A percentile compares a stretch with the other conserved stretches of the same genome.
These are phyloP conservation scores for Phyllosticta citribraziliensis DNA, from an alignment of 2,329 filamentous ascomycete species.

Conservation along the genomic window DNA sequence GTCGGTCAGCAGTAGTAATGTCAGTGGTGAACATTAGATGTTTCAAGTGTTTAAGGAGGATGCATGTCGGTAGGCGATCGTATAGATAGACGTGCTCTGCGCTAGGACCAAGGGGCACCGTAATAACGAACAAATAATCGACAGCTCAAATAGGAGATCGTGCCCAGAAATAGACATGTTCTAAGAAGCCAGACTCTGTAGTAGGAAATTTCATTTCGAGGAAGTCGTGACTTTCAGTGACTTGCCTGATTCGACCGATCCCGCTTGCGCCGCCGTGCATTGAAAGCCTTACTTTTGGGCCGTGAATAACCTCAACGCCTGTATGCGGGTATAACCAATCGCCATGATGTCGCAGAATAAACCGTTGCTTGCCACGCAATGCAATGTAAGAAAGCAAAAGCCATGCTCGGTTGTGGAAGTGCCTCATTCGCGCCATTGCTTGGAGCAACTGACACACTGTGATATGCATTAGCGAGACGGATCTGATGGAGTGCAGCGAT, in stretches of 20 bases:
- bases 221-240: not conserved
- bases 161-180: not conserved
- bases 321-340: not conserved
- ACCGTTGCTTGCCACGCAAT: not conserved
- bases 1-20: not conserved
- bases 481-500: not conserved
- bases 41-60: not conserved
- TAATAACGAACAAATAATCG: not conserved
- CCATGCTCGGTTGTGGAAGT: not conserved
- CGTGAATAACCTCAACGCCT: not conserved
- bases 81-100: not conserved
- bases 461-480: conserved; percentile 5
- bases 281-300: not conserved
- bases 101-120: not conserved
- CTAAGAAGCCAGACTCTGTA: not conserved
- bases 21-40: not conserved
- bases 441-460: conserved; percentile 33
- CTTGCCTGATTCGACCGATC: not conserved
- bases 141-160: not conserved
- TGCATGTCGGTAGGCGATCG: not conserved
- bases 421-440: conserved; percentile 34
- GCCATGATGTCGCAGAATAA: not conserved
- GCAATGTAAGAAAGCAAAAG: not conserved
- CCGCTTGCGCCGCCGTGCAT: not conserved
- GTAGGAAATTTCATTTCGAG: not conserved